Evolutionary conservation across 2,329 filamentous ascomycete genomes (phyloP), one percentile per base, ranked within the genome.

Genomic region (Allantophomopsis lycopodina): DNA sequence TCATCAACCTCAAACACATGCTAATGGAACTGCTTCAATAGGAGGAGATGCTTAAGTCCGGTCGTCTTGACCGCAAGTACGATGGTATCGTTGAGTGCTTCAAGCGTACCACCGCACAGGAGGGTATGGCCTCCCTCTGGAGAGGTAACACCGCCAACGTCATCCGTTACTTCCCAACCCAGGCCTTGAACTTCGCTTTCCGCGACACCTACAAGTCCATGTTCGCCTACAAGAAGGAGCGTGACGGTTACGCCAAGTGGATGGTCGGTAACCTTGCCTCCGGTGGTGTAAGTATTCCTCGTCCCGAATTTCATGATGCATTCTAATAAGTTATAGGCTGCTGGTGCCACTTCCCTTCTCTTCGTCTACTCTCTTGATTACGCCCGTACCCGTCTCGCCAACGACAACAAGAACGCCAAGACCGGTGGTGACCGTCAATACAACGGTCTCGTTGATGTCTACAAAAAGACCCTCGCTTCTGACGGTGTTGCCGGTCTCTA

Each of bases 341-440:
- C 91, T 66, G 91, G 91, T 94, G 91, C 91, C 74, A 98, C 91
- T 63, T 98, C 91, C 54, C 87, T 98, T 60, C 79, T 96, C 61
- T 98, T 98, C 82, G 91, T 98, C 79, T 98, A 98, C 87, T 98
- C 91, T 51, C 86, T 98, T 65, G 91, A 98, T 73, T 98, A 96
- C 74, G 91, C 91, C 72, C 91, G 91, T 95, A 98, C 91, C 61
- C 91, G 91, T 94, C 87, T 98, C 58, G 91, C 91, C 85, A 98
- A 98, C 83, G 91, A 98, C 68, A 87, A 87, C 73, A 98, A 98
- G 87, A 87, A 79, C 66, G 84, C 89, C 71, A 94, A 94, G 80
- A 79, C 77, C 62, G 83, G 84, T 72, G 91, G 91, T 79, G 88
- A 88, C 54, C 91, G 91, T 69, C 91, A 98, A 77, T 98, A 96